A percentile compares a stretch with the other conserved stretches of the same genome.
phyloP scores from a whole-genome alignment of 2,329 filamentous ascomycete genomes.

The Fusarium coicis region DNA sequence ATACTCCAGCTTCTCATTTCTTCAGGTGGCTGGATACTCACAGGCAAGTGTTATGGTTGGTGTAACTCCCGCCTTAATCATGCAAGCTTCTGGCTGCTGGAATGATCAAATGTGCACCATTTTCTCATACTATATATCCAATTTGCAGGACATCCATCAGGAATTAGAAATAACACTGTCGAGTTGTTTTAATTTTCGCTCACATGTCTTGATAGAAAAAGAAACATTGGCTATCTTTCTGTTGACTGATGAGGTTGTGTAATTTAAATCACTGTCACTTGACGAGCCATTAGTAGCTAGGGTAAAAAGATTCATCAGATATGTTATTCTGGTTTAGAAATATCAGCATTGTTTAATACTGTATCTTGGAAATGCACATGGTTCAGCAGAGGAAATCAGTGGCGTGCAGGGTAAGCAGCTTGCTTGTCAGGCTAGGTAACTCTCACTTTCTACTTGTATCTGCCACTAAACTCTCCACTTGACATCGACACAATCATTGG shows the following conservation, averaged over 20 bases:
- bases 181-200: background rate
- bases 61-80: background rate
- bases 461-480: conserved; percentile 26
- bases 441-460: background rate
- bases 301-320: too few species aligned
- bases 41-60: background rate
- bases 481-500: conserved; percentile 20
- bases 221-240: background rate
- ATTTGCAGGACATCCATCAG: too few species aligned
- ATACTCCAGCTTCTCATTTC: background rate
- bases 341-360: background rate
- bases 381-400: background rate
- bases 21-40: background rate
- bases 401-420: conserved; percentile 8
- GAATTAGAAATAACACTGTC: rapidly evolving
- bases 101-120: background rate
- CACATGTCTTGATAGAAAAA: too few species aligned
- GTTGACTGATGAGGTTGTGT: background rate
- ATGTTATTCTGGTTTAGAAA: too few species aligned
- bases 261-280: background rate
- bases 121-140: background rate
- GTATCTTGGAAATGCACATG: background rate
- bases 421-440: background rate
- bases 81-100: background rate
- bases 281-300: background rate